Evolutionary conservation across 371 early-diverging fungal genomes (phyloP).

Genomic region (Syncephalastrum racemosum): DNA sequence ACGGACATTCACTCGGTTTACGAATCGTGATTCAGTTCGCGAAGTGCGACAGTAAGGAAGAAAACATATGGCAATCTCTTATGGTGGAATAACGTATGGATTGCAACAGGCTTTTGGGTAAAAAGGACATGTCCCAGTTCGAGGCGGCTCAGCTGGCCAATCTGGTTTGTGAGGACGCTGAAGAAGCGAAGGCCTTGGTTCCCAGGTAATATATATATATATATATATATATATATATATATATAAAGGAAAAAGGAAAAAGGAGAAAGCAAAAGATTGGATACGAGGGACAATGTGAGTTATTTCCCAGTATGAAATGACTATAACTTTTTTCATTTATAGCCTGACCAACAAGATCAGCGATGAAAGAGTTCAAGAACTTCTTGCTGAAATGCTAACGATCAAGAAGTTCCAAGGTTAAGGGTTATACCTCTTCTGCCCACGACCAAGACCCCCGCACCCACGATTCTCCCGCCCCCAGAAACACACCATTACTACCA

Average conservation of each 20-base stretch:
- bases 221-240: slow-evolving; percentile 1
- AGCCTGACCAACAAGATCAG: slow-evolving; percentile 47
- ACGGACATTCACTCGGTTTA: slow-evolving; percentile 78
- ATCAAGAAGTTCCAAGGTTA: slow-evolving; percentile 77
- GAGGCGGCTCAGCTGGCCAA: slow-evolving; percentile 90
- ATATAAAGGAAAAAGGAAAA: slow-evolving; percentile 3
- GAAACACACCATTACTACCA: no score
- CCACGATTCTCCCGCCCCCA: no score
- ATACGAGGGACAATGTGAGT: no score
- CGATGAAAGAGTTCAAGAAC: slow-evolving; percentile 68
- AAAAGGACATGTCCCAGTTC: slow-evolving; percentile 68
- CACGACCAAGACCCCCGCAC: no score
- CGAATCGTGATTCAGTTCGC: slow-evolving; percentile 79
- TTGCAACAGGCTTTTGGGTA: slow-evolving; percentile 51
- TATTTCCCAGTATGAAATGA: no score
- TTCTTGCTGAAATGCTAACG: slow-evolving; percentile 73
- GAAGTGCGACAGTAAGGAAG: slow-evolving; percentile 77
- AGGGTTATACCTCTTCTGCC: no score
- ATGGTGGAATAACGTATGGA: background rate
- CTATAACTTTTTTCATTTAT: background rate
- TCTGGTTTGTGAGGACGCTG: slow-evolving; percentile 83
- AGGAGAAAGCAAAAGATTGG: no score
- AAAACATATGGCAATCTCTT: slow-evolving; percentile 2
- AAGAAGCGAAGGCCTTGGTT: slow-evolving; percentile 68
- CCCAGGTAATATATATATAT: slow-evolving; percentile 28